Base-by-base conservation (phyloP, 345 rosid species). In the Eucalyptus pauciflora region DNA sequence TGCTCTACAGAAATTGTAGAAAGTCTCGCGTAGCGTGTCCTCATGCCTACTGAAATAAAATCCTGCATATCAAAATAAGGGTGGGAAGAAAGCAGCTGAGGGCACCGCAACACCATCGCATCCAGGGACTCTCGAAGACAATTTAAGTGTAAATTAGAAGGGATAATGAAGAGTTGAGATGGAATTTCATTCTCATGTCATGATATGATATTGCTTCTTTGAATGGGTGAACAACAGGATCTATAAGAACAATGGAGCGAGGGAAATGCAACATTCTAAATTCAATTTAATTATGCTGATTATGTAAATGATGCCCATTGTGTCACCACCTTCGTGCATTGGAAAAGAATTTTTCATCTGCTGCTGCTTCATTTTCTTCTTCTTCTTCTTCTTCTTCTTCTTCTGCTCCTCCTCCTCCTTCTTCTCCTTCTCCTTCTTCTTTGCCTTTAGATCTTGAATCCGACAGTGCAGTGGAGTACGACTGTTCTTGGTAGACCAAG, bases 341-440 rank as follows among this genome's bases (percentile, higher is more conserved):
- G 15, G 27, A 37, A 41, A 10, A 33, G 27, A 71, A 37, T 71
- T 37, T 27, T 71, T 22, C 83, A 18, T 22, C 80, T 69, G 1
- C 83, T 37, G 46, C 81, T 3, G 12, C 45, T 33, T 33, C 13
- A 9, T 17, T 45, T 33, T 20, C 25, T 69, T 8, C 67, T 3
- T 60, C 67, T 60, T 60, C 81, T 33, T 20, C 25, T 69, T 8
- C 43, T 33, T 0, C 81, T 33, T 20, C 25, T 69, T 8, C 43
- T 33, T 0, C 62, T 56, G 0, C 64, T 58, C 0, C 64, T 58
- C 1, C n/a, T 60, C 0, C 31, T 11, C 2, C 83, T 60, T 1
- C 7, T 27, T 0, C n/a, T 60, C 0, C 67, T 60, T 2, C 31
- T 58, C 3, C 67, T 60, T 27, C 67, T 3, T 60, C 67, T 60